These are phyloP conservation scores for Rhodamnia rubescens DNA, from an alignment of 345 rosid genomes.

Conservation along the genomic window DNA sequence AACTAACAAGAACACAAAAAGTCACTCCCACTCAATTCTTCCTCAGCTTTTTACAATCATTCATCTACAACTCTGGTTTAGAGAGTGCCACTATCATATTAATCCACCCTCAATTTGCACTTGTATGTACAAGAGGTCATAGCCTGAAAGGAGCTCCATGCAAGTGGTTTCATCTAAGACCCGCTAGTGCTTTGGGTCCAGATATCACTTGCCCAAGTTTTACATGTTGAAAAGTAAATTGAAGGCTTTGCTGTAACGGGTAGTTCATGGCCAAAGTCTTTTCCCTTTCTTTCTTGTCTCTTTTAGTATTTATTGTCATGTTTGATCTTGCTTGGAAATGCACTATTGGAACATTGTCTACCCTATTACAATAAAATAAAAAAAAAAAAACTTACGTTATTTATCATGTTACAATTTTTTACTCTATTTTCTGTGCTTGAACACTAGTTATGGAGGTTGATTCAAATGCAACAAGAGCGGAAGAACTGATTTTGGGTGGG, in stretches of 20 bases:
- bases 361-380: background rate
- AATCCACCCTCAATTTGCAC: background rate
- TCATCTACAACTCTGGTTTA: background rate
- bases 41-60: background rate
- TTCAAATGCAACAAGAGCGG: background rate
- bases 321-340: background rate
- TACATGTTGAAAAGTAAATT: background rate
- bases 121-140: background rate
- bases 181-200: background rate
- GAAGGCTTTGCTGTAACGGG: background rate
- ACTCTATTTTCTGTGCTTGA: background rate
- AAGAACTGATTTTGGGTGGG: background rate
- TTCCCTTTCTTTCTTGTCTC: background rate
- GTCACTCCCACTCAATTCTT: background rate
- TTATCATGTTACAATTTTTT: background rate
- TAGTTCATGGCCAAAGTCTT: background rate
- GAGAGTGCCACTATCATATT: background rate
- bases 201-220: background rate
- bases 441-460: background rate
- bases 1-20: background rate
- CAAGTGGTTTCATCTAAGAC: background rate
- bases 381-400: accelerated
- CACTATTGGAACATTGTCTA: background rate
- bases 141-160: background rate
- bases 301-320: background rate